Conservation (phyloP, 306 rosid genomes). For the Betula pendula region DNA sequence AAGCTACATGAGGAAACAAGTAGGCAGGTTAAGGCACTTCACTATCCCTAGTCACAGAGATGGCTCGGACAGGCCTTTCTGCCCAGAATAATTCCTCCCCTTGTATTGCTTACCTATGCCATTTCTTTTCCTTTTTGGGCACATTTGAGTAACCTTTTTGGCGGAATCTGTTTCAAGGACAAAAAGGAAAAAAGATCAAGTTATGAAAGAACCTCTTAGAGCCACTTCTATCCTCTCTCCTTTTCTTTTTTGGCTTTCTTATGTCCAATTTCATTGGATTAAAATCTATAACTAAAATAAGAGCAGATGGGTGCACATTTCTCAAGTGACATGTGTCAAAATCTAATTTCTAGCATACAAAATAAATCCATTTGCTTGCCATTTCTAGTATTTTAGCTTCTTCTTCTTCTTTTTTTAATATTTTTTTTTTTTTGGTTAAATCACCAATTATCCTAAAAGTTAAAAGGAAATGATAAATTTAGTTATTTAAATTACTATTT, state of each 20-base stretch:
- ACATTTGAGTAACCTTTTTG: not conserved
- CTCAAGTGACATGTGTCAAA: not conserved
- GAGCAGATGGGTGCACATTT: not conserved
- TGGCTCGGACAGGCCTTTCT: constrained; percentile 45
- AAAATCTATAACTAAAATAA: not conserved
- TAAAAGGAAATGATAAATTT: too few species aligned
- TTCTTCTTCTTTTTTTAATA: not conserved
- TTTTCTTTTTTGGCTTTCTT: too few species aligned
- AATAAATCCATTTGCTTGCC: not conserved
- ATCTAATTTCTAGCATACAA: not conserved
- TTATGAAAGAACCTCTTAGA: not conserved
- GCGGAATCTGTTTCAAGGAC: not conserved
- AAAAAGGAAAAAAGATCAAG: not conserved
- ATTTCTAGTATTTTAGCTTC: not conserved
- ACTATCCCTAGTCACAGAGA: constrained; percentile 57
- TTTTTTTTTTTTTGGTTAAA: not conserved
- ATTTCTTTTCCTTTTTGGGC: not conserved
- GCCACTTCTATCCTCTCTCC: not conserved
- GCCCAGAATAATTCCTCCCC: constrained; percentile 39
- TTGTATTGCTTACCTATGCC: constrained; percentile 6
- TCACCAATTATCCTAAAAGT: too few species aligned
- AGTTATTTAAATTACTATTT: too few species aligned
- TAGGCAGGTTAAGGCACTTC: constrained; percentile 78
- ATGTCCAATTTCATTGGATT: not conserved
- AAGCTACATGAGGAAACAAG: constrained; percentile 55